A percentile compares a stretch with the other conserved stretches of the same genome.
These are phyloP conservation scores for Selaginella moellendorffii DNA, from an alignment of 75 land plant species.

Conservation along the genomic window DNA sequence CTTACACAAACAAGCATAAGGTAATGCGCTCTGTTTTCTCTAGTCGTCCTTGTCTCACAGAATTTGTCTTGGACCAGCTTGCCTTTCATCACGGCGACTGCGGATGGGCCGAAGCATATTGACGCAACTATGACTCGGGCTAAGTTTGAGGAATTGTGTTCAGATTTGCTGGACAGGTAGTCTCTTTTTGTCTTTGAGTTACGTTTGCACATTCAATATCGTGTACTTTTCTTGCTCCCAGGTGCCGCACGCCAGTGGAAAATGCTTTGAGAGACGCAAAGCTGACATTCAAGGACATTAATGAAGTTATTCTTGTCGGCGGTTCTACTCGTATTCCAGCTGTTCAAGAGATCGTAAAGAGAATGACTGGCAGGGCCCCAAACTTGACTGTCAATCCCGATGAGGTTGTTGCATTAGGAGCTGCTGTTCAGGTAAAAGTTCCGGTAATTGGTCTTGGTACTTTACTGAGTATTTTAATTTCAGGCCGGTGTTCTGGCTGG, in stretches of 20 bases:
- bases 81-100: constrained; percentile 19
- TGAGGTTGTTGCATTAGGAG: constrained; percentile 26
- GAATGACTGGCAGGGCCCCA: constrained; percentile 6
- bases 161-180: constrained; percentile 12
- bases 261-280: constrained; percentile 13
- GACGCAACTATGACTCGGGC: constrained; percentile 14
- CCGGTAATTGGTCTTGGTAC: too few species aligned
- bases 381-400: constrained; percentile 17
- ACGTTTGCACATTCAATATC: background rate
- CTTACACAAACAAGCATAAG: constrained; percentile 15
- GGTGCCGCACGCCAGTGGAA: constrained; percentile 10
- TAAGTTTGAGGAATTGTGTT: constrained; percentile 12
- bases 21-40: background rate
- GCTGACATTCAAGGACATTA: constrained; percentile 9
- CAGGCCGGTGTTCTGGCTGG: constrained; percentile 36
- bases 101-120: constrained; percentile 19
- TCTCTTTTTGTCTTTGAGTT: background rate
- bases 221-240: too few species aligned
- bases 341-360: constrained; percentile 14
- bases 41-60: background rate
- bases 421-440: constrained; percentile 26
- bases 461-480: too few species aligned
- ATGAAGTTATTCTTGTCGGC: constrained; percentile 21
- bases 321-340: constrained; percentile 25
- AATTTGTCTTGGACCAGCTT: constrained; percentile 10